Percentiles rank a stretch among this genome's conserved stretches.
These are phyloP conservation scores for Cladochytrium tenue DNA, from an alignment of 371 early-diverging fungal genomes.

Conservation along the genomic window DNA sequence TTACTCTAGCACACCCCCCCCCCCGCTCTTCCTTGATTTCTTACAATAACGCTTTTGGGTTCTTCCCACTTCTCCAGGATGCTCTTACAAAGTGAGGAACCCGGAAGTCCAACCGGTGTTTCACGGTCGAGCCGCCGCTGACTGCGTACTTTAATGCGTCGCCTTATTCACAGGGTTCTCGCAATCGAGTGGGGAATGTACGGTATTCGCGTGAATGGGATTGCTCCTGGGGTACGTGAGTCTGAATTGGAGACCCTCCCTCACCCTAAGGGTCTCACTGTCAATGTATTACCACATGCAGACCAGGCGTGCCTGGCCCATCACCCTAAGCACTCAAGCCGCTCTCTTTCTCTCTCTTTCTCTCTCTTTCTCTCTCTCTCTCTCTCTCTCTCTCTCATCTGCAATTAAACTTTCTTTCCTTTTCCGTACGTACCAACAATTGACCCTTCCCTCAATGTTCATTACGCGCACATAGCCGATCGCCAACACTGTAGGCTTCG, in stretches of 20 bases:
- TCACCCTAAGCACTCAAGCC: background rate
- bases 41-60: slow-evolving; percentile 7
- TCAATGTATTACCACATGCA: background rate
- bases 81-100: slow-evolving; percentile 15
- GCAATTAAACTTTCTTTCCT: background rate
- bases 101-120: too few relatives aligned
- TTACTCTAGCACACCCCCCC: background rate
- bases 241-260: background rate
- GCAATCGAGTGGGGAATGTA: slow-evolving; percentile 63
- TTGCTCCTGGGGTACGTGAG: slow-evolving; percentile 51
- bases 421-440: background rate
- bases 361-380: background rate
- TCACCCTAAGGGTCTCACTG: slow-evolving; percentile 30
- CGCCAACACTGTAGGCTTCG: slow-evolving; percentile 57
- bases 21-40: background rate
- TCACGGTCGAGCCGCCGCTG: too few relatives aligned
- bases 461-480: slow-evolving; percentile 36
- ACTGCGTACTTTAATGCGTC: background rate
- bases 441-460: background rate
- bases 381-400: background rate
- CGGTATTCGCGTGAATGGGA: slow-evolving; percentile 60
- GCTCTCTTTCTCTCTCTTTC: background rate
- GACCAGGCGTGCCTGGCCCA: background rate
- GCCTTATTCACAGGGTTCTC: slow-evolving; percentile 16
- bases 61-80: slow-evolving; percentile 31